Evolutionary conservation across 2,329 filamentous ascomycete species (phyloP), one percentile per base, ranked within the genome.

Genomic region (Rhynchosporium agropyri): DNA sequence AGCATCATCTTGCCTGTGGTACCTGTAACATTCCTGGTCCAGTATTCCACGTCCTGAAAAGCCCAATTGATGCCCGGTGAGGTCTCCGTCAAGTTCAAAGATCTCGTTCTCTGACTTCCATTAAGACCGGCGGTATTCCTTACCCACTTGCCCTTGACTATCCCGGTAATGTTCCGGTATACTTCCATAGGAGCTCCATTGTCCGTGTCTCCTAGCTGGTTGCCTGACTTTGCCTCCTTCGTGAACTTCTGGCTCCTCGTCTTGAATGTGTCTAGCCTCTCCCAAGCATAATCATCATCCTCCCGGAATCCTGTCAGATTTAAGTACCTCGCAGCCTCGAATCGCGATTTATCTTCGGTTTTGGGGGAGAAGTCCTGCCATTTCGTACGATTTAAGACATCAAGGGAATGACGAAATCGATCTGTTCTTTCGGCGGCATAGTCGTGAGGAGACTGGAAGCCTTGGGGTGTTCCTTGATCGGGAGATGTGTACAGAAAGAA

Each of bases 1-100:
- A 97, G 73, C 65, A 88, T 82, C 64, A 96, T 83, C 65, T 83
- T 86, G 13, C 91, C 91, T 55, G 85, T 81, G 1, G 76, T 73
- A 1, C 91, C 90, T 0, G 92, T 97, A 63, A 96, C 81, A 75
- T 97, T 97, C 66, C 91, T 84, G 31, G 85, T 85, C 83, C 91
- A 97, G 13, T 86, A 82, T 33, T 79, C 77, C 54, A 71, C 66
- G 45, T 69, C 49, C 83, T 81, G 60, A 76, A 75, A 33, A 73
- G 80, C 81, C 80, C 92, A 96, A 49, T 86, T 83, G 65, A 89
- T 82, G 12, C 80, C 82, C 1, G 88, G 85, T 12, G 85, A 82
- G 65, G 90, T 85, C 12, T 81, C 81, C 38, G 84, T 88, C 50
- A 90, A 77, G 70, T 92, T 92, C 49, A 82, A 74, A 79, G 84